Evolutionary conservation across 1,284 basidiomycete species (phyloP).

Genomic region (Puccinia novopanici): DNA sequence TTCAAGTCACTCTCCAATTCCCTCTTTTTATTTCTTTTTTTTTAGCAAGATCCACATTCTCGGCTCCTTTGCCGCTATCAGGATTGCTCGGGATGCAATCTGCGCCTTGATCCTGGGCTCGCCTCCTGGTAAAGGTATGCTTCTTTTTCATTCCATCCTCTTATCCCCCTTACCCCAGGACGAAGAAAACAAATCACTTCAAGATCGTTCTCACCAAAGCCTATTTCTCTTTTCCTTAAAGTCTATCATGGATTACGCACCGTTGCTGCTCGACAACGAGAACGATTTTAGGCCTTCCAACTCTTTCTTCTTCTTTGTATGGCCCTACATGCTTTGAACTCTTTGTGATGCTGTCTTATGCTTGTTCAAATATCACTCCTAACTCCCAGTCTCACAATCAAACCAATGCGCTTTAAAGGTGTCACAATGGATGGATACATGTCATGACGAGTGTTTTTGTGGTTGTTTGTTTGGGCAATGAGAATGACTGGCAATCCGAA

Average conservation of each 20-base stretch:
- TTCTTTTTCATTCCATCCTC: background rate
- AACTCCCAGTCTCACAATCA: background rate
- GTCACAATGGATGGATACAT: background rate
- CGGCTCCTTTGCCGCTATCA: conserved; percentile 37
- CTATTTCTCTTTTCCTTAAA: background rate
- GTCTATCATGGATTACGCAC: conserved; percentile 46
- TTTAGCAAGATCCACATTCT: conserved; percentile 45
- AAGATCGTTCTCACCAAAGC: background rate
- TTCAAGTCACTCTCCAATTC: background rate
- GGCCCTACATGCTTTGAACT: too few relatives aligned
- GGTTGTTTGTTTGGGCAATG: background rate
- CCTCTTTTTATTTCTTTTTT: background rate
- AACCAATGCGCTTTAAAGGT: background rate
- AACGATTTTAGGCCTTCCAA: conserved; percentile 44
- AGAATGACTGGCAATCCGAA: too few relatives aligned
- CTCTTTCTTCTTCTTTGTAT: too few relatives aligned
- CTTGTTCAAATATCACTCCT: background rate
- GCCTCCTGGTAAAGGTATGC: conserved; percentile 46
- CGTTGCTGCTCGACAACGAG: conserved; percentile 47
- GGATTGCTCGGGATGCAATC: conserved; percentile 42
- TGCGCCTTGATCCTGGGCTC: conserved; percentile 47
- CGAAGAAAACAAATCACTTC: background rate
- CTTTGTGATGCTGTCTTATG: too few relatives aligned
- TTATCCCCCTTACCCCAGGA: background rate
- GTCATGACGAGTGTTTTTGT: background rate